phyloP scores from a whole-genome alignment of 2,329 filamentous ascomycete genomes.

The Aspergillus pseudoglaucus region DNA sequence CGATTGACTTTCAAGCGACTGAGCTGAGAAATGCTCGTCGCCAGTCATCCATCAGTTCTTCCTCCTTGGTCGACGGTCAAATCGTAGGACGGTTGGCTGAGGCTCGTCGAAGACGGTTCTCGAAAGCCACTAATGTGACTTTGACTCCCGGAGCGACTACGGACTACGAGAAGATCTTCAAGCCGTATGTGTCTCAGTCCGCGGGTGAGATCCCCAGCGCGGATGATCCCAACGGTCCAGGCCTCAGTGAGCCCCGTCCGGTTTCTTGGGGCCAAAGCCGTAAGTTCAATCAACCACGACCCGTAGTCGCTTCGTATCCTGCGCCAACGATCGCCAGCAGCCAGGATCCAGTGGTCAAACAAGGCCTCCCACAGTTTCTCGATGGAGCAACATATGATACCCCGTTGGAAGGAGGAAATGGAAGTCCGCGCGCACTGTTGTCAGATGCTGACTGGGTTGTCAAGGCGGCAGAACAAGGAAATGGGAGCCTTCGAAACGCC shows the following conservation, averaged over 20 bases:
- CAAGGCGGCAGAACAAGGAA: constrained; percentile 79
- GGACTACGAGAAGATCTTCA: constrained; percentile 35
- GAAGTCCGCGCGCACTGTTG: constrained; percentile 55
- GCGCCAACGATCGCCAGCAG: constrained; percentile 64
- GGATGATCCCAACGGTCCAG: constrained; percentile 25
- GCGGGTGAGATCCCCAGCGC: constrained; percentile 21
- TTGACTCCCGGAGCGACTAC: constrained; percentile 34
- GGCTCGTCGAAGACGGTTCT: constrained; percentile 10
- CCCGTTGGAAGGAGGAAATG: constrained; percentile 38
- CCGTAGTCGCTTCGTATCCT: constrained; percentile 66
- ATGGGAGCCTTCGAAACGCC: constrained; percentile 84
- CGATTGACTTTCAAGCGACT: constrained; percentile 28
- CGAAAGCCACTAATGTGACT: constrained; percentile 16
- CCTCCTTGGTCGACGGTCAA: constrained; percentile 15
- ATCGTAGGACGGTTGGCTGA: constrained; percentile 20
- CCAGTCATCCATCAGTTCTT: constrained; percentile 18
- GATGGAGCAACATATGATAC: constrained; percentile 11
- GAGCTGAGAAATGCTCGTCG: constrained; percentile 15
- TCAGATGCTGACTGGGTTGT: constrained; percentile 72
- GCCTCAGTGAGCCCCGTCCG: constrained; percentile 61
- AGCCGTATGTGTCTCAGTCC: constrained; percentile 21
- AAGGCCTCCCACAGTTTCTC: constrained; percentile 14
- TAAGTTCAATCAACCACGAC: constrained; percentile 70
- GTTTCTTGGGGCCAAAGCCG: constrained; percentile 65
- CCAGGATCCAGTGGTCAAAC: constrained; percentile 10